Evolutionary conservation across 1,139 yeast species (phyloP), one percentile per base, ranked within the genome.

Genomic region (Zygotorulaspora mrakii): DNA sequence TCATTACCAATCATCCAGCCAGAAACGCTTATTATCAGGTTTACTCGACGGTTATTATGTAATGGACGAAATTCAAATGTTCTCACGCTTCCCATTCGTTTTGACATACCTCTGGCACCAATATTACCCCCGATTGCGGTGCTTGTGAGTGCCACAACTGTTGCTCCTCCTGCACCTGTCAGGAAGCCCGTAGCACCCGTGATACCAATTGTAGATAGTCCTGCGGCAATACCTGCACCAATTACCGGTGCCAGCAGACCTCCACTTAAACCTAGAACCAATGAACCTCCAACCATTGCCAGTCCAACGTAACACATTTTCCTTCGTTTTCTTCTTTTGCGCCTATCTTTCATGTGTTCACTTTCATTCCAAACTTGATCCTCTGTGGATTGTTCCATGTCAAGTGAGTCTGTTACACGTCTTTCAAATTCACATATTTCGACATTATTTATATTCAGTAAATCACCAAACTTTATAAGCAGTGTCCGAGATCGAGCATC

Each of bases 141-240:
- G 48, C 96, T 95, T 17, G 95, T 83, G 0, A 95, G 77, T 8
- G 98, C 89, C 35, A 94, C 95, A 28, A 89, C 76, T 0, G 96
- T 89, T 9, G 96, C 86, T 31, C 99, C 98, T 18, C 96, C 98
- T 1, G 94, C 87, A 33, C 98, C 98, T 0, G 97, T 96, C 27
- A 94, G 68, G 53, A 94, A 91, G 1, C 95, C 86, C 13, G 87
- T 67, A 0, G 98, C 88, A 14, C 99, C 98, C 1, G 86, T 71
- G 18, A 94, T 84, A 18, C 99, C 99, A 21, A 91, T 79, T 0
- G 98, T 91, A 0, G 97, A 82, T 32, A 94, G 70, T 8, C 98
- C 99, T 2, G 98, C 97, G 2, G 98, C 98, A 18, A 94, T 61
- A 53, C 99, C 98, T 1, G 97, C 97, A 32, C 98, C 98, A 55